phyloP scores from a whole-genome alignment of 208 protist genomes.

The Giardia muris region DNA sequence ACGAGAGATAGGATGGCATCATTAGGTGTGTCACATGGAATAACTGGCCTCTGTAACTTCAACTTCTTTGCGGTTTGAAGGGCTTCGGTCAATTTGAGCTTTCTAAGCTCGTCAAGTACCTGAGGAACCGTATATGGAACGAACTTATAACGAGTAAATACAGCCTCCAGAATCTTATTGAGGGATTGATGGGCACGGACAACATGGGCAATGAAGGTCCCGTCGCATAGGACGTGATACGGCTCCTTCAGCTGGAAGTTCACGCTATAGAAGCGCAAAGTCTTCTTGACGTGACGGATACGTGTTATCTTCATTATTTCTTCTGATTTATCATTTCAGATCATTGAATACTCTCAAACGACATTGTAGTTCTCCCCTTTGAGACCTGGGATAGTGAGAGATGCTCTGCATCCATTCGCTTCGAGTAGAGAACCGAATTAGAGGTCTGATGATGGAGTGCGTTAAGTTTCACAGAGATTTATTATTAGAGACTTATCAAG shows the following conservation, averaged over 20 bases:
- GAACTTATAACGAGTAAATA: neutral
- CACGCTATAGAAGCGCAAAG: neutral
- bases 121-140: neutral
- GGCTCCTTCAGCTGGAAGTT: neutral
- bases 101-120: neutral
- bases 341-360: neutral
- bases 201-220: neutral
- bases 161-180: neutral
- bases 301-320: slow-evolving; percentile 3
- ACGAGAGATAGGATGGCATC: neutral
- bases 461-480: no score
- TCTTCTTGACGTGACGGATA: neutral
- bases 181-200: neutral
- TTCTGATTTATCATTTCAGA: neutral
- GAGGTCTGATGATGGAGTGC: no score
- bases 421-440: no score
- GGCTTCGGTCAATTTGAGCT: neutral
- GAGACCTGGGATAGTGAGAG: no score
- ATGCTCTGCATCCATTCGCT: no score
- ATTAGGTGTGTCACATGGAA: neutral
- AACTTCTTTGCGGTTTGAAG: neutral
- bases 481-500: no score
- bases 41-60: neutral
- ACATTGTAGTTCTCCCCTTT: no score
- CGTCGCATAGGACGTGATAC: neutral